These are phyloP conservation scores for Boletus reticuloceps DNA, from an alignment of 768 basidiomycete genomes.

Conservation along the genomic window DNA sequence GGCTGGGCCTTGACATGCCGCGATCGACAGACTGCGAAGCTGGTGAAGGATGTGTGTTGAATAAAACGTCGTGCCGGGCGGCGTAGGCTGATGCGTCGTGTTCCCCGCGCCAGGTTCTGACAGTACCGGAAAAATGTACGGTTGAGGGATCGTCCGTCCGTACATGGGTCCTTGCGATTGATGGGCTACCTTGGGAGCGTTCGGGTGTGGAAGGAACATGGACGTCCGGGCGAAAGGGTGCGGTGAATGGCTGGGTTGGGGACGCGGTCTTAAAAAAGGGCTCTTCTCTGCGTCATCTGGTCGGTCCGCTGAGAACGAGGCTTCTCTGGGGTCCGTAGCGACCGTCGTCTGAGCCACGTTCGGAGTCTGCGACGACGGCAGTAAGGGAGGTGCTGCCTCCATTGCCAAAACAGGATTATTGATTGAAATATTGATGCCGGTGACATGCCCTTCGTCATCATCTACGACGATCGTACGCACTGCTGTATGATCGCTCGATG, in stretches of 20 bases:
- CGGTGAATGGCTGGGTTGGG: conserved; percentile 10
- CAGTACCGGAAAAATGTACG: conserved; percentile 10
- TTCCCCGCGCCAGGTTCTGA: conserved; percentile 6
- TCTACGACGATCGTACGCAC: conserved; percentile 16
- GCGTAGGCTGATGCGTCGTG: neutral
- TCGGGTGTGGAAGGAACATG: conserved; percentile 53
- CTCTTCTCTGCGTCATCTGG: conserved; percentile 10
- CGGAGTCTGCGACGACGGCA: conserved; percentile 16
- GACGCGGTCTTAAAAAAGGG: conserved; percentile 29
- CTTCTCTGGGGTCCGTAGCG: conserved; percentile 14
- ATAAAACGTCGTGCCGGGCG: conserved; percentile 29
- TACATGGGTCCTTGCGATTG: conserved; percentile 56
- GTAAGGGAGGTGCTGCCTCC: too few relatives aligned
- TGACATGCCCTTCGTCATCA: conserved; percentile 8
- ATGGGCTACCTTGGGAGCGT: conserved; percentile 43
- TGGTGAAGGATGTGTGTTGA: conserved; percentile 27
- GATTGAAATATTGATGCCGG: conserved; percentile 7
- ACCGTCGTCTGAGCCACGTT: conserved; percentile 9
- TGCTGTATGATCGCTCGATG: neutral
- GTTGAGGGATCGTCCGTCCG: conserved; percentile 35
- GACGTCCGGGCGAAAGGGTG: conserved; percentile 37
- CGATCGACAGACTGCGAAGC: conserved; percentile 19
- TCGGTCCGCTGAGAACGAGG: neutral
- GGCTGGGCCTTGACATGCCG: conserved; percentile 20
- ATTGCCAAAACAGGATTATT: conserved; percentile 6